These are phyloP conservation scores for Drechslerella stenobrocha DNA, from an alignment of 2,329 filamentous ascomycete species.

Conservation along the genomic window DNA sequence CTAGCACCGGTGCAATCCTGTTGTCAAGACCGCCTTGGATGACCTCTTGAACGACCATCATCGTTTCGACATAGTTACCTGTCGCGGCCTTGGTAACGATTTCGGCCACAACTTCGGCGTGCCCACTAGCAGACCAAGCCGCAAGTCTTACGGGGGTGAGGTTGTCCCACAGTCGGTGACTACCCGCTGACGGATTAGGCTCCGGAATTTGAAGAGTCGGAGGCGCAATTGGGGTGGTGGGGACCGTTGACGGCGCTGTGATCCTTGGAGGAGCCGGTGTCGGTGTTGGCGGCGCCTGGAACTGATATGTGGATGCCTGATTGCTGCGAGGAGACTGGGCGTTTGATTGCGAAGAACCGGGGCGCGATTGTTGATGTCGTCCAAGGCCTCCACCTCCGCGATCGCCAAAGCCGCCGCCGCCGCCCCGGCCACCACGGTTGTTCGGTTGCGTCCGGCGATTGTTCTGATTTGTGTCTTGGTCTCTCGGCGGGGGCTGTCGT, in stretches of 20 bases:
- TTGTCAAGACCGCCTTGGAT: constrained; percentile 39
- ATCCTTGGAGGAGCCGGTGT: constrained; percentile 26
- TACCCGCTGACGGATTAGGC: constrained; percentile 33
- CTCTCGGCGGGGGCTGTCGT: constrained; percentile 23
- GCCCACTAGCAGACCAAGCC: constrained; percentile 35
- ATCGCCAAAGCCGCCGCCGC: constrained; percentile 26
- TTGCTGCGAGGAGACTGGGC: constrained; percentile 31
- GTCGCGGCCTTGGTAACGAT: constrained; percentile 19
- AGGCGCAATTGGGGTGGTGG: constrained; percentile 10
- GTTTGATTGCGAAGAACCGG: constrained; percentile 43
- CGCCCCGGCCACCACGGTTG: constrained; percentile 21
- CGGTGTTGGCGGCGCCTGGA: constrained; percentile 30
- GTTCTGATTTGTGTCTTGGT: constrained; percentile 20
- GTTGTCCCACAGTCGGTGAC: constrained; percentile 30
- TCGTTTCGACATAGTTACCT: constrained; percentile 34
- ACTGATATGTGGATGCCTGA: constrained; percentile 19
- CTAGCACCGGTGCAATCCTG: constrained; percentile 26
- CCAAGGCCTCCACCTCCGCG: constrained; percentile 23
- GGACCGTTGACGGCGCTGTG: constrained; percentile 15
- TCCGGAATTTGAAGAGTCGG: constrained; percentile 24
- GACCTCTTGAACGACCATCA: constrained; percentile 42
- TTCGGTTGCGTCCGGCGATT: constrained; percentile 7
- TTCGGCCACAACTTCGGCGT: constrained; percentile 29
- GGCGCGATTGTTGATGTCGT: constrained; percentile 34
- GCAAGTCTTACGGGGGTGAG: constrained; percentile 32